Base-by-base conservation (phyloP, 768 basidiomycete genomes). In the Heimioporus sp. region DNA sequence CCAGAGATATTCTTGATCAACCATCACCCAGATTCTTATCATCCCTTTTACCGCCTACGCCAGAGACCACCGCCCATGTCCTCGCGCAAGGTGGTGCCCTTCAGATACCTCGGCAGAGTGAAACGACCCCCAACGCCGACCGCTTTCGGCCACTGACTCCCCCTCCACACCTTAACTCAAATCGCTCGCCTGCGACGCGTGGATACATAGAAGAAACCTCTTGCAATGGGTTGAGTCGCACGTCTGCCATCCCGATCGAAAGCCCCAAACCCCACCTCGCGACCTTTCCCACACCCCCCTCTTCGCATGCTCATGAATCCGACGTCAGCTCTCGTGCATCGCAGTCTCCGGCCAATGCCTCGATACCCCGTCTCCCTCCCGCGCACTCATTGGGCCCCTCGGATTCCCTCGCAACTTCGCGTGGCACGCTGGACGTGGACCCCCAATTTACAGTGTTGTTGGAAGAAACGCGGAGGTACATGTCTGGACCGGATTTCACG, bases 21-120 rank as follows among this genome's bases (percentile, higher is more conserved):
- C 24, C 21, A 10, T 39, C 9, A n/a, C 41, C 15, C n/a, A 68
- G 66, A 28, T 92, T 93, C 65, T 65, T 86, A 16, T 80, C 87
- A 1, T 82, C 86, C 0, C 78, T 94, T 8, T 78, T 92, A 10
- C 90, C 91, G 3, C 81, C 85, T 35, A 91, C 89, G 0, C 76
- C 81, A 10, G 83, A 86, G 63, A 84, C 80, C 7, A 80, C 85
- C 11, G 80, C 85, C 43, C 82, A 87, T 63, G 80, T 87, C 21
- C 76, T 90, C 19, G 73, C 78, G 1, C 83, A 85, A 68, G 86
- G 87, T 38, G 88, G 87, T 43, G 66, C 66, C 19, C 49, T 57
- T 46, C 39, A 51, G 9, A 56, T 59, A 40, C 44, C 49, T 12
- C 19, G 34, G 32, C 52, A 51, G 35, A 28, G 10, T 21, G 48